Base-by-base conservation (phyloP, 768 basidiomycete species). In the Gymnopilus dilepis region DNA sequence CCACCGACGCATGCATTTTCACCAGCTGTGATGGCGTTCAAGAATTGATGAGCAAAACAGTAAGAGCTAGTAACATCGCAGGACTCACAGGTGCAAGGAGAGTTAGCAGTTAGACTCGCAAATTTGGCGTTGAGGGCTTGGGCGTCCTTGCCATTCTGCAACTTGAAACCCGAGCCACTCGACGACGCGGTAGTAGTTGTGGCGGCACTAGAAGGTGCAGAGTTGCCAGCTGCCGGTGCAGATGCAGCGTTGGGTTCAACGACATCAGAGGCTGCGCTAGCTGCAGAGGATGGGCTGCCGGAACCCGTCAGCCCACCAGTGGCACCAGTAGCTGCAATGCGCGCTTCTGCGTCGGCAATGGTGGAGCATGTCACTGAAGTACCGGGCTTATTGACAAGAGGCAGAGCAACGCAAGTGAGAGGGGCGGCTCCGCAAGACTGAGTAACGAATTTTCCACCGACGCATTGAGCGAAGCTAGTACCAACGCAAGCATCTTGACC, bases 51-150 rank as follows among this genome's bases (percentile, higher is more conserved):
- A 57, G 30, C 6, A 58, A 37, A 6, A 17, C 3, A 37, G 34
- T 19, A 40, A 28, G 22, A 50, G 62, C 43, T 76, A 80, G 21
- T 17, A 13, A 26, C 19, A 9, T 24, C 13, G 38, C 40, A 30
- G 28, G 19, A 50, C 43, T 45, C 63, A 74, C 74, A 66, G 4
- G 73, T 77, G 74, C 88, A 89, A 8, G 79, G 6, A 30, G 86
- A 84, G 61, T 61, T 56, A 2, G 77, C 68, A 24, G 75, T 80
- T 26, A 89, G 78, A 8, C 67, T 70, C 17, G 78, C 74, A 71
- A 88, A 89, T 66, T 86, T 73, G 6, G 76, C 76, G 68, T 86
- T 86, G 33, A 81, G 77, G 7, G 77, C 71, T 67, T 85, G 82
- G 11, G 85, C 84, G 53, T 77, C 80, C 56, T 78, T 69, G 17